A percentile compares a stretch with the other conserved stretches of the same genome.
Conservation (phyloP, 352 stramenopile species). For the Phytopythium chamaehyphon region DNA sequence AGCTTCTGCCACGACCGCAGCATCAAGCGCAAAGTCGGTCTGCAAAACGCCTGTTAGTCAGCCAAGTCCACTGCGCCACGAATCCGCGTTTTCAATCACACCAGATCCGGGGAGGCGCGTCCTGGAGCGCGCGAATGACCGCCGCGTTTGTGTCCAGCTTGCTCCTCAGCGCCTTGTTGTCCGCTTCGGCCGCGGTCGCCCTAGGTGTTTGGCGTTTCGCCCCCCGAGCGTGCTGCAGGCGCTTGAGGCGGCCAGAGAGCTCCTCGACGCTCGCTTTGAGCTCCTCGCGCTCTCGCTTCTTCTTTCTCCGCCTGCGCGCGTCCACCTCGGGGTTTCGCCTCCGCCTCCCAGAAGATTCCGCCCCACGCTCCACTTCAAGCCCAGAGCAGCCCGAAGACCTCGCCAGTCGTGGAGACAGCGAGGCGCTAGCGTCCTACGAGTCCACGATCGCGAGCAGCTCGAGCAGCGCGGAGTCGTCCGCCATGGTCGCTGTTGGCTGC, state of each 20-base stretch:
- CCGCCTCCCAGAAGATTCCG: neutral
- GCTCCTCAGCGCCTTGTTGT: neutral
- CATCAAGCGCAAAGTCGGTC: too few species aligned
- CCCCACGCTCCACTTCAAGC: neutral
- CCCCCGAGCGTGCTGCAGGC: neutral
- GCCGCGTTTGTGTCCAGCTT: neutral
- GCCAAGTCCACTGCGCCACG: too few species aligned
- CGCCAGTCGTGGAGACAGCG: neutral
- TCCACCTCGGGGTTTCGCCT: slow-evolving; percentile 1
- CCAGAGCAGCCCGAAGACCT: neutral
- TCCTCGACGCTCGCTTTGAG: neutral
- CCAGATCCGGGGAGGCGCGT: neutral
- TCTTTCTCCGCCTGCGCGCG: slow-evolving; percentile 1
- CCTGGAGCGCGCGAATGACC: neutral
- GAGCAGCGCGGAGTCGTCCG: slow-evolving; percentile 4
- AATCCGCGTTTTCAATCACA: neutral
- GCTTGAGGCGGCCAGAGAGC: neutral
- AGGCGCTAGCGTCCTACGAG: neutral
- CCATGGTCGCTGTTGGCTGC: neutral
- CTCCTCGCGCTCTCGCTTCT: slow-evolving; percentile 3
- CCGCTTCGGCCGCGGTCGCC: neutral
- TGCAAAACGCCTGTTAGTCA: too few species aligned
- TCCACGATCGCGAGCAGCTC: slow-evolving; percentile 4
- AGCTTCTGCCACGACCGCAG: too few species aligned
- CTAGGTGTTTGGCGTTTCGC: neutral